Percentiles rank a stretch among this genome's conserved stretches.
Conservation (phyloP, 768 basidiomycete genomes). For the Trametes sanguinea region DNA sequence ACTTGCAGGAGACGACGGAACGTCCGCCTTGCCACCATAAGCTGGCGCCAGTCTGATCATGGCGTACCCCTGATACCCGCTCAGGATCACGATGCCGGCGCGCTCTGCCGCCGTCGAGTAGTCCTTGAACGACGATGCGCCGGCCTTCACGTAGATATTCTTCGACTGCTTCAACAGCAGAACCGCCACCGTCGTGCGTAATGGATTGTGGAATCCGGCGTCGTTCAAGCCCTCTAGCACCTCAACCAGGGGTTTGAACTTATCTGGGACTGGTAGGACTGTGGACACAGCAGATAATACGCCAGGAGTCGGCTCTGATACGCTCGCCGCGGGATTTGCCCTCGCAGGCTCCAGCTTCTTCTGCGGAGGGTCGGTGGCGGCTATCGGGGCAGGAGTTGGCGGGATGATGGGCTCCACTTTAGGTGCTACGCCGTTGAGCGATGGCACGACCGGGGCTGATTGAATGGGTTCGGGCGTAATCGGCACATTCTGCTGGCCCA, state of each 20-base stretch:
- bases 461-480: background rate
- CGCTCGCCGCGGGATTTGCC: background rate
- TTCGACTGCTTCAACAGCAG: background rate
- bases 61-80: background rate
- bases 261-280: background rate
- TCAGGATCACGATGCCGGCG: conserved; percentile 14
- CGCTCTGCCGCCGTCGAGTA: conserved; percentile 25
- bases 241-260: conserved; percentile 13
- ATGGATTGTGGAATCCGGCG: background rate
- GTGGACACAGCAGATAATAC: too few species aligned
- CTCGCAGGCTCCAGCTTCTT: background rate
- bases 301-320: background rate
- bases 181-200: background rate
- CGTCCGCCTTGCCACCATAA: conserved; percentile 1
- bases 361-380: background rate
- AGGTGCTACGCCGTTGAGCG: too few species aligned
- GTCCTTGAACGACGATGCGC: conserved; percentile 22
- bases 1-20: background rate
- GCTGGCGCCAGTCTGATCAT: conserved; percentile 11
- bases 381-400: background rate
- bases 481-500: background rate
- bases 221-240: conserved; percentile 1
- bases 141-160: conserved; percentile 14
- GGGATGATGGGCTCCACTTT: background rate
- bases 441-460: too few species aligned